Base-by-base conservation (phyloP, 78 protist species). In the Isochrysis galbana region DNA sequence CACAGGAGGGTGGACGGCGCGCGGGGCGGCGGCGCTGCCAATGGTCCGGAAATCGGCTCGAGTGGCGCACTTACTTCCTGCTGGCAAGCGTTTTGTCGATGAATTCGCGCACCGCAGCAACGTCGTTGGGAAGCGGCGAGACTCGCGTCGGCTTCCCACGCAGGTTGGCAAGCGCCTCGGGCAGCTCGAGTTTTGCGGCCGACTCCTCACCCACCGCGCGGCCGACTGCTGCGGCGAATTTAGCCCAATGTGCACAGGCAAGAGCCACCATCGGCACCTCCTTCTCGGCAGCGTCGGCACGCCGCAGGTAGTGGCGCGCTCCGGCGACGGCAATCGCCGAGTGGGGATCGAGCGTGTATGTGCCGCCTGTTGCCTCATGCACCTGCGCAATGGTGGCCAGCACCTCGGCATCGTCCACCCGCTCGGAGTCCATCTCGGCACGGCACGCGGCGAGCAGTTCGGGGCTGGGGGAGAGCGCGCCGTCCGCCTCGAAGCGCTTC, bases 171-270 rank as follows among this genome's bases (percentile, higher is more conserved):
- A 77, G 84, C 19, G 44, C 34, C 46, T 77, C 84, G 17, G 84
- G 84, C 84, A 77, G 19, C 84, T 3, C 47, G 47, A 77, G 44
- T 17, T 10, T 10, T 2, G 44, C n/a, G 2, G 46, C 23, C 47
- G 0, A 3, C 84, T 77, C 84, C 47, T 36, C 26, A 4, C 84
- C 84, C 47, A 77, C 2, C 14, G 84, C 84, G 84, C 34, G 19
- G 47, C 44, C 26, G 46, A 39, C 51, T 7, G 91, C 91, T 14
- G 4, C 46, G 25, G 91, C 46, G 22, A 89, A 89, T 80, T 89
- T 89, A 21, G 82, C 91, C 91, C 91, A 89, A 22, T 89, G 91
- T 26, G 91, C 91, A 44, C 91, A 89, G 55, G 91, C 91, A 29
- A 89, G 80, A 44, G 42, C 21, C 1, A 89, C 91, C 91, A 89